phyloP scores from a whole-genome alignment of 192 early-diverging fungal genomes.

The Mortierella hygrophila region DNA sequence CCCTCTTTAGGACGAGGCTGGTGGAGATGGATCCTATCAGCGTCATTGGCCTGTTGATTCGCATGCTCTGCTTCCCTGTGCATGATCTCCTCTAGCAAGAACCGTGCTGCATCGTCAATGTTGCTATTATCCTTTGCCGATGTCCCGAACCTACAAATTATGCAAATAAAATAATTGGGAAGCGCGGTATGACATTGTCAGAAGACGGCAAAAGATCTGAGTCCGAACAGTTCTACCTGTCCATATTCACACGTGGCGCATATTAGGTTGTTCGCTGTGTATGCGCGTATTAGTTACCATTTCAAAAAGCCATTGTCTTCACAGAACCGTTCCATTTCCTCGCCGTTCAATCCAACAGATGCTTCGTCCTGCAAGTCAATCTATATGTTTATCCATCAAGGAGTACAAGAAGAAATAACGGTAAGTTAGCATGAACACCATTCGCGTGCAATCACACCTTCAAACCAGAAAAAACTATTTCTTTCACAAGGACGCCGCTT shows the following conservation, averaged over 20 bases:
- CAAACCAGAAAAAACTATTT: neutral
- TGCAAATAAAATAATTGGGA: neutral
- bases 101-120: slow-evolving; percentile 68
- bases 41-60: slow-evolving; percentile 11
- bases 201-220: neutral
- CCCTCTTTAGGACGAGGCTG: slow-evolving; percentile 30
- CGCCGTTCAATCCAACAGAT: slow-evolving; percentile 36
- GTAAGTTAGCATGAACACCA: neutral
- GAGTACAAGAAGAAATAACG: neutral
- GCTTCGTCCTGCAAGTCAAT: slow-evolving; percentile 60
- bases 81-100: slow-evolving; percentile 61
- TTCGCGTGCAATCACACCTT: neutral
- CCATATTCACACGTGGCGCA: neutral
- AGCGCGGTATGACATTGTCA: neutral
- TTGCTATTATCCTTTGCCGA: slow-evolving; percentile 74
- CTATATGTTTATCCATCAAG: slow-evolving; percentile 26
- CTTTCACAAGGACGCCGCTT: neutral
- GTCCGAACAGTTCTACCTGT: neutral
- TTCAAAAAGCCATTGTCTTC: slow-evolving; percentile 64
- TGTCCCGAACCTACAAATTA: slow-evolving; percentile 63
- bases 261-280: neutral
- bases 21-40: slow-evolving; percentile 23
- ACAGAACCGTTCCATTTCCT: slow-evolving; percentile 66
- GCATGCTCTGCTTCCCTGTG: slow-evolving; percentile 56
- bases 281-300: slow-evolving; percentile 53